phyloP scores from a whole-genome alignment of 139 green algal genomes.

The Tetradesmus lagerheimii region DNA sequence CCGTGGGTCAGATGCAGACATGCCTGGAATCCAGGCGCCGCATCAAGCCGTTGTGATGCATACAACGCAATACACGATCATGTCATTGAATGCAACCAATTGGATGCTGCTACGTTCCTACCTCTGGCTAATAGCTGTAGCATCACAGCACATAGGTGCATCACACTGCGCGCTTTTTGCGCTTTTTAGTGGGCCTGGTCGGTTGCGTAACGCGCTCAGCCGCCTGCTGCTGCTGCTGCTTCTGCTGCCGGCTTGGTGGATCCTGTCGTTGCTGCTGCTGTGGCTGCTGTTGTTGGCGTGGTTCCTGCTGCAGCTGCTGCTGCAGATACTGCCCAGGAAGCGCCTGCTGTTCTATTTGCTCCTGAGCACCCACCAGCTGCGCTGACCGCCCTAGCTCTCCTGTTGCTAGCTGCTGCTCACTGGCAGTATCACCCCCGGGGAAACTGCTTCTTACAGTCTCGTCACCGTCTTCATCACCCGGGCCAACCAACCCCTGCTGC shows the following conservation, averaged over 20 bases:
- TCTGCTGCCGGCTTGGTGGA: background rate
- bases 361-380: too few species aligned
- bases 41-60: too few species aligned
- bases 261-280: background rate
- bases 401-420: background rate
- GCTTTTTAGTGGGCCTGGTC: background rate
- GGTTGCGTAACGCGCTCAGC: background rate
- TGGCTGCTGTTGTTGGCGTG: background rate
- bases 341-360: too few species aligned
- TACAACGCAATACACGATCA: too few species aligned
- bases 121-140: too few species aligned
- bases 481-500: background rate
- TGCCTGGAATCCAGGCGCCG: too few species aligned
- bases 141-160: too few species aligned
- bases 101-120: too few species aligned
- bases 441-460: too few species aligned
- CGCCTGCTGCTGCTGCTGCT: background rate
- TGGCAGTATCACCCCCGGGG: too few species aligned
- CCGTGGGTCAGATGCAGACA: too few species aligned
- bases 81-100: too few species aligned
- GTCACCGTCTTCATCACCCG: background rate
- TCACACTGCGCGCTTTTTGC: background rate
- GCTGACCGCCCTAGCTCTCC: background rate
- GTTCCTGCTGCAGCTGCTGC: background rate
- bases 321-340: background rate